Conservation (phyloP, 2,329 filamentous ascomycete species). For the Fusarium sp. region DNA sequence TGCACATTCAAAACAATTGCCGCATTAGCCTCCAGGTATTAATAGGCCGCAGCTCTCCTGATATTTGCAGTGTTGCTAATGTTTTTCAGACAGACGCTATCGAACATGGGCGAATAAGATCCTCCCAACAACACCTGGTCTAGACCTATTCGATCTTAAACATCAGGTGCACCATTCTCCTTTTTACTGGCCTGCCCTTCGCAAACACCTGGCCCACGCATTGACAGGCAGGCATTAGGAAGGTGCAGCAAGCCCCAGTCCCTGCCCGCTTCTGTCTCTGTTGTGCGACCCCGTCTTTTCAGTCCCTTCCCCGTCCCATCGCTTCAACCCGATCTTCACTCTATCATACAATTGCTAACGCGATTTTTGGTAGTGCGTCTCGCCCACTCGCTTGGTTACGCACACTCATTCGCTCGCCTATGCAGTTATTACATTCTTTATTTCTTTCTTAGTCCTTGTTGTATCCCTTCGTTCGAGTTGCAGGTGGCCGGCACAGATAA, state of each 20-base stretch:
- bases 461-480: conserved; percentile 7
- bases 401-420: conserved; percentile 32
- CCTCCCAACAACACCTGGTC: not conserved
- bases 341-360: conserved; percentile 36
- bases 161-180: conserved; percentile 27
- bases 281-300: conserved; percentile 36
- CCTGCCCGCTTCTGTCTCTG: conserved; percentile 21
- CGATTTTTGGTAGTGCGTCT: conserved; percentile 39
- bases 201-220: conserved; percentile 33
- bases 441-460: conserved; percentile 20
- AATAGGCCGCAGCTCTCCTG: conserved; percentile 7
- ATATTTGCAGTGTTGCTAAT: conserved; percentile 12
- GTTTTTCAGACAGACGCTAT: conserved; percentile 11
- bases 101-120: conserved; percentile 22
- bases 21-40: conserved; percentile 10
- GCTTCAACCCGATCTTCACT: conserved; percentile 32
- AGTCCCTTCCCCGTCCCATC: conserved; percentile 29
- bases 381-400: conserved; percentile 40
- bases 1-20: not conserved
- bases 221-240: conserved; percentile 36
- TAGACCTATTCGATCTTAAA: conserved; percentile 31
- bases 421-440: conserved; percentile 30
- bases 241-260: conserved; percentile 34
- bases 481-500: not conserved
- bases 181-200: conserved; percentile 26